Evolutionary conservation across 2,329 filamentous ascomycete genomes (phyloP).

Genomic region (Talaromyces sp.): DNA sequence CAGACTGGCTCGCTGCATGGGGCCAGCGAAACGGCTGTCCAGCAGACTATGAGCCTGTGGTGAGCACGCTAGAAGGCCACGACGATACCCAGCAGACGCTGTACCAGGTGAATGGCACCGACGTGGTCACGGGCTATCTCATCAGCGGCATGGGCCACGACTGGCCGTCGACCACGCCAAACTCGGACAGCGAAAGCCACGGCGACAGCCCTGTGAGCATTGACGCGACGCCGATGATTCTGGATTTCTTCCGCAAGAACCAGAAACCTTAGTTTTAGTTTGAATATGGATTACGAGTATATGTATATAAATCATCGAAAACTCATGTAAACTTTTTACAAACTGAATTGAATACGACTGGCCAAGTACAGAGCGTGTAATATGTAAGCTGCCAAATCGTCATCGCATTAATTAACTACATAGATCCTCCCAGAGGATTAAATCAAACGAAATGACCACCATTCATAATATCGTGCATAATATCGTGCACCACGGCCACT

Average conservation of each 20-base stretch:
- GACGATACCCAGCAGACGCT: not conserved
- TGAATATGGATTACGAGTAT: not conserved
- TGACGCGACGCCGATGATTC: not conserved
- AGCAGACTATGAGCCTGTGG: not conserved
- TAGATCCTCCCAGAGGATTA: not conserved
- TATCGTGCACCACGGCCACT: not conserved
- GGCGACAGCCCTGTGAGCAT: not conserved
- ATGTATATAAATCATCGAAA: not conserved
- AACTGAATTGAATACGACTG: not conserved
- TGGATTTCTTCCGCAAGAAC: not conserved
- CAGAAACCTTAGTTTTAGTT: not conserved
- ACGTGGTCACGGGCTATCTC: not conserved
- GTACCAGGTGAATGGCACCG: not conserved
- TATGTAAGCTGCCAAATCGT: not conserved
- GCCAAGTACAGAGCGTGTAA: not conserved
- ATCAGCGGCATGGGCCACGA: not conserved
- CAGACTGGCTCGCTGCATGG: conserved; percentile 33
- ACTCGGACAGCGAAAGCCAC: not conserved
- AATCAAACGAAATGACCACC: not conserved
- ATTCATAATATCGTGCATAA: not conserved
- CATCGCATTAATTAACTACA: not conserved
- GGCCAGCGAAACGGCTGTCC: conserved; percentile 16
- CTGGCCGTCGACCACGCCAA: not conserved
- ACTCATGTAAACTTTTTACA: not conserved
- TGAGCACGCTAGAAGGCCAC: not conserved